These are phyloP conservation scores for Coleophoma crateriformis DNA, from an alignment of 2,329 filamentous ascomycete species.

Conservation along the genomic window DNA sequence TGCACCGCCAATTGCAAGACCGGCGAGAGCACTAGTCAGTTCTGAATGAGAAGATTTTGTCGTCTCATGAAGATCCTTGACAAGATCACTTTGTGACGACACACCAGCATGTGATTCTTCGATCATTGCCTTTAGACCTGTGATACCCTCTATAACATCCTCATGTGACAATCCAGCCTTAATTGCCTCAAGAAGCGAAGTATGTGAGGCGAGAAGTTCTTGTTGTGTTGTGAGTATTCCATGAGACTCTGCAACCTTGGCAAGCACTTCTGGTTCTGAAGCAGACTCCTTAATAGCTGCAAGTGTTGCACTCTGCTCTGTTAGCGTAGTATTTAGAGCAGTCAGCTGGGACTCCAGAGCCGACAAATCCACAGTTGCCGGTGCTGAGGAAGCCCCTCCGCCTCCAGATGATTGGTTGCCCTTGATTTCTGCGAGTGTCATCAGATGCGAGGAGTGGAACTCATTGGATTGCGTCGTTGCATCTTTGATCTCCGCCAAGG, in stretches of 20 bases:
- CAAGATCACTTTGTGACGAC: slow-evolving; percentile 8
- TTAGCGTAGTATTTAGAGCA: slow-evolving; percentile 12
- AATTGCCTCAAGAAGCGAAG: slow-evolving; percentile 11
- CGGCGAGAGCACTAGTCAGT: slow-evolving; percentile 15
- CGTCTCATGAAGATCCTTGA: slow-evolving; percentile 18
- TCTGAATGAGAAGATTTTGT: slow-evolving; percentile 15
- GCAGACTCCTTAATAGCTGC: slow-evolving; percentile 4
- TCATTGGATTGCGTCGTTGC: not conserved
- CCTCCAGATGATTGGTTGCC: not conserved
- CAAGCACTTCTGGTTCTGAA: slow-evolving; percentile 9
- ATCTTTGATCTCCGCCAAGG: slow-evolving; percentile 5
- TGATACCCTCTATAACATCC: slow-evolving; percentile 14
- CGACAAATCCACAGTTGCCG: not conserved
- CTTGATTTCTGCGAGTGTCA: slow-evolving; percentile 4
- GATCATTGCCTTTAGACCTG: slow-evolving; percentile 15
- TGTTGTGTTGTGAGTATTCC: slow-evolving; percentile 5
- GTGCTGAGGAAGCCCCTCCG: not conserved
- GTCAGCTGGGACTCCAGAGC: slow-evolving; percentile 7
- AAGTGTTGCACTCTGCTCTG: slow-evolving; percentile 6
- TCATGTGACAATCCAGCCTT: slow-evolving; percentile 10
- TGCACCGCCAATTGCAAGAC: slow-evolving; percentile 13
- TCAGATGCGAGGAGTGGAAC: slow-evolving; percentile 2
- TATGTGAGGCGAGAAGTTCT: slow-evolving; percentile 7
- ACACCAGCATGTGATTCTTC: slow-evolving; percentile 17
- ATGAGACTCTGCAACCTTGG: slow-evolving; percentile 10